Percentiles rank a stretch among this genome's conserved stretches.
These are phyloP conservation scores for Ogataea saltuana DNA, from an alignment of 805 yeast species.

Conservation along the genomic window DNA sequence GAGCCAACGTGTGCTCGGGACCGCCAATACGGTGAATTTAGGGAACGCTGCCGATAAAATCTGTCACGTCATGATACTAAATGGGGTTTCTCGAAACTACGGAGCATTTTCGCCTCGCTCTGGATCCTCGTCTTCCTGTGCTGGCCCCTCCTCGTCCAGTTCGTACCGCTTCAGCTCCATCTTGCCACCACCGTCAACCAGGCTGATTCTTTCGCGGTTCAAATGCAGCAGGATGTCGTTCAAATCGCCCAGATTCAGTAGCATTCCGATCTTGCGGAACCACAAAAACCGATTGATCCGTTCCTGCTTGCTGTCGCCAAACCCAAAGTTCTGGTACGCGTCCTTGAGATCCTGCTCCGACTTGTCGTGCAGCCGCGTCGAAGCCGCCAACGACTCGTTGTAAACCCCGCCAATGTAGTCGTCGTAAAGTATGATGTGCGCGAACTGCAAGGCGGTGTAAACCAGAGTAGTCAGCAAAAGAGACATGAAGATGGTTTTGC, in stretches of 20 bases:
- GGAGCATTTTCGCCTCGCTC: no score
- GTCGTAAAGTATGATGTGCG: conserved; percentile 33
- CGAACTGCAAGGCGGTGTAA: conserved; percentile 33
- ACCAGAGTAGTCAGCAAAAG: conserved; percentile 30
- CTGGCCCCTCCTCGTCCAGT: conserved; percentile 6
- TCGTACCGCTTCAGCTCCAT: conserved; percentile 1
- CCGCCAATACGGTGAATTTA: no score
- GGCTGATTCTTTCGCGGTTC: conserved; percentile 17
- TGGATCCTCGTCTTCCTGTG: no score
- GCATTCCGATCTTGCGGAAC: conserved; percentile 43
- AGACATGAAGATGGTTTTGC: conserved; percentile 30
- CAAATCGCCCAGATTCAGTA: conserved; percentile 30
- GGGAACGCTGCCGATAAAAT: no score
- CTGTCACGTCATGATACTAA: no score
- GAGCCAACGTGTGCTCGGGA: no score
- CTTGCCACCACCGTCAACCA: not conserved
- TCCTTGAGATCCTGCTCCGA: conserved; percentile 41
- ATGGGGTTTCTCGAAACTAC: no score
- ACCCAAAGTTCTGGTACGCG: conserved; percentile 53
- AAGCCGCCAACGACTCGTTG: conserved; percentile 22
- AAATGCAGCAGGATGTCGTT: conserved; percentile 24
- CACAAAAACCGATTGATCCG: conserved; percentile 58
- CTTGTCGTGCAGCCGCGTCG: conserved; percentile 38
- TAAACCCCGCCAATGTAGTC: conserved; percentile 35
- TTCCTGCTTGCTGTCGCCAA: conserved; percentile 49